Conservation (phyloP, 2,329 filamentous ascomycete genomes). For the Dendryphion nanum region DNA sequence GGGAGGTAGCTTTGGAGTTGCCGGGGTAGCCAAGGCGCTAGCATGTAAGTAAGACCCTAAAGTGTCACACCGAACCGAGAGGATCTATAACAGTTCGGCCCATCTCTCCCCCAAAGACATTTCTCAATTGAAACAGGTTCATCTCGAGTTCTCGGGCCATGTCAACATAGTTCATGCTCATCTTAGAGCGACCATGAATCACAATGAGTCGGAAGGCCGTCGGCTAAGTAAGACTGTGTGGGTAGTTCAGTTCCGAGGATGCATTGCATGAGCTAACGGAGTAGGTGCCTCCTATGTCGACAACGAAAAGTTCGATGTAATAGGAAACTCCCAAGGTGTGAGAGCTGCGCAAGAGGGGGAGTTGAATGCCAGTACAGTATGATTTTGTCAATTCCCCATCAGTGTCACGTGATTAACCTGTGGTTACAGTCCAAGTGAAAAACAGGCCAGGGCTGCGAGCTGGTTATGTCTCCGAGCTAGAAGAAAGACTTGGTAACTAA, state of each 20-base stretch:
- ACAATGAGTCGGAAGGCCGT: constrained; percentile 8
- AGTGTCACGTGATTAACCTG: constrained; percentile 4
- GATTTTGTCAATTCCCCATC: background rate
- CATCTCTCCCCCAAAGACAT: too few relatives aligned
- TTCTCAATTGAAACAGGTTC: too few relatives aligned
- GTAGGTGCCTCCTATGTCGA: constrained; percentile 24
- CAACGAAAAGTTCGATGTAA: constrained; percentile 25
- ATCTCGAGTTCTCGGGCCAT: constrained; percentile 16
- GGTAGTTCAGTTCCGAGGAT: constrained; percentile 3
- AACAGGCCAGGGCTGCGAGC: constrained; percentile 42
- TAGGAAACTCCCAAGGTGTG: constrained; percentile 20
- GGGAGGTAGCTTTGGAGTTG: too few relatives aligned
- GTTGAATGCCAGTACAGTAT: constrained; percentile 23
- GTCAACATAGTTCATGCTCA: too few relatives aligned
- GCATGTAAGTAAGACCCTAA: too few relatives aligned
- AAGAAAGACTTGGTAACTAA: constrained; percentile 38
- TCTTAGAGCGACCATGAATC: background rate
- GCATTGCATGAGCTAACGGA: constrained; percentile 1
- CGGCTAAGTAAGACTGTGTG: constrained; percentile 19
- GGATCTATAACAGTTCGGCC: too few relatives aligned
- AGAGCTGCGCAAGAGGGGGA: constrained; percentile 15
- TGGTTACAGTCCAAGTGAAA: constrained; percentile 7
- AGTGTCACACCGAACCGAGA: too few relatives aligned
- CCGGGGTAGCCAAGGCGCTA: too few relatives aligned
- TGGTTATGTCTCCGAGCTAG: constrained; percentile 41